Evolutionary conservation across 2,329 filamentous ascomycete species (phyloP).

Genomic region (Aspergillus floridensis): DNA sequence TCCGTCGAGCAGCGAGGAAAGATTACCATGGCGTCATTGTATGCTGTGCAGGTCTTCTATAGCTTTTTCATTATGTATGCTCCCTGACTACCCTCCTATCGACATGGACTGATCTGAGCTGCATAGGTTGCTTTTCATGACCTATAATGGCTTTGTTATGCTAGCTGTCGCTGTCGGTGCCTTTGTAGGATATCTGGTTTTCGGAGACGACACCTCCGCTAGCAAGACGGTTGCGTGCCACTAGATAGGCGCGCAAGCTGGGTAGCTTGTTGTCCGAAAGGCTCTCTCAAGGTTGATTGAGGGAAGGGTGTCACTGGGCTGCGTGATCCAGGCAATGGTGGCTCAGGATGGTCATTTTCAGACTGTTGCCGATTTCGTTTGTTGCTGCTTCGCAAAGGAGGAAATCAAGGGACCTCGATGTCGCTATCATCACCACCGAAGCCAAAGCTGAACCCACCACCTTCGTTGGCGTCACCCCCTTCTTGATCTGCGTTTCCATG

Average conservation of each 20-base stretch:
- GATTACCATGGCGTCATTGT: slow-evolving; percentile 76
- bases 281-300: neutral
- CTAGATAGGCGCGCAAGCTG: slow-evolving; percentile 44
- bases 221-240: slow-evolving; percentile 91
- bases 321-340: neutral
- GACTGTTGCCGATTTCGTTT: neutral
- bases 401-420: slow-evolving; percentile 47
- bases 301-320: neutral
- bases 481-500: slow-evolving; percentile 50
- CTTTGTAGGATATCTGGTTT: slow-evolving; percentile 81
- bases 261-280: neutral
- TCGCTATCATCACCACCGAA: slow-evolving; percentile 59
- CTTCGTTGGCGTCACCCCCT: slow-evolving; percentile 21
- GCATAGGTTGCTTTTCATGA: slow-evolving; percentile 93
- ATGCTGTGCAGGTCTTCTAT: slow-evolving; percentile 94
- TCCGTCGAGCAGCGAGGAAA: slow-evolving; percentile 66
- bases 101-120: slow-evolving; percentile 5
- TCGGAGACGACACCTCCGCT: slow-evolving; percentile 67
- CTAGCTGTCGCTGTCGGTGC: slow-evolving; percentile 82
- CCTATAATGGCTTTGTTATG: slow-evolving; percentile 99
- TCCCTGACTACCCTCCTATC: neutral
- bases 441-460: slow-evolving; percentile 61
- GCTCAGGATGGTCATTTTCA: slow-evolving; percentile 4
- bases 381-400: neutral
- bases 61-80: slow-evolving; percentile 99